Conservation (phyloP, 2,329 filamentous ascomycete species). For the Aureobasidium uvarum region DNA sequence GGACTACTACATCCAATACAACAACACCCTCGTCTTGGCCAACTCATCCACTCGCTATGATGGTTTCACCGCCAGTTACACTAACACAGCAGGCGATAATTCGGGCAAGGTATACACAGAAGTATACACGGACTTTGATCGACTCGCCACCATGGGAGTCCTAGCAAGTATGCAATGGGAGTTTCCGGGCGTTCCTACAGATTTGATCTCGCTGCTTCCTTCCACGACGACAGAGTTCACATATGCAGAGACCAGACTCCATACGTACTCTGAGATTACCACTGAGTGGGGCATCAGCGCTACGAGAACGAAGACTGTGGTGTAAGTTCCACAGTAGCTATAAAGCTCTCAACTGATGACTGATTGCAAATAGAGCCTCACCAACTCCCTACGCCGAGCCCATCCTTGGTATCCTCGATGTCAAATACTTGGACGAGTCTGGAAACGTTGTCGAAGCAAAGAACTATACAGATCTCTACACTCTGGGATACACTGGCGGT, state of each 20-base stretch:
- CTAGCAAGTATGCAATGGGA: slow-evolving; percentile 13
- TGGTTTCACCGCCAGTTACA: background rate
- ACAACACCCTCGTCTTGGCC: slow-evolving; percentile 8
- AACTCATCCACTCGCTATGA: background rate
- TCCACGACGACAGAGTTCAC: background rate
- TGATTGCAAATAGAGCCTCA: background rate
- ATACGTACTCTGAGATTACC: background rate
- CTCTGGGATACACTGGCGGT: background rate
- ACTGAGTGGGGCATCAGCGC: background rate
- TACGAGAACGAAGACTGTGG: background rate
- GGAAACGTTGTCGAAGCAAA: background rate
- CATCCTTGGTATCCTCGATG: background rate
- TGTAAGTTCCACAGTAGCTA: background rate
- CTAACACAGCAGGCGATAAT: background rate
- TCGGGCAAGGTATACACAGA: background rate
- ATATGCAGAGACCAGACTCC: slow-evolving; percentile 5
- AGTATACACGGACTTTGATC: background rate
- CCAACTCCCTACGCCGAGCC: background rate
- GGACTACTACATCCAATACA: slow-evolving; percentile 22
- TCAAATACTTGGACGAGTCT: background rate
- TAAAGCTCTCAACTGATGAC: background rate
- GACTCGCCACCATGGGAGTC: background rate
- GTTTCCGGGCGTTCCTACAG: background rate
- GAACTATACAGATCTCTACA: background rate
- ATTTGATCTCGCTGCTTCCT: background rate